phyloP scores from a whole-genome alignment of 2,329 filamentous ascomycete genomes.

The Volutella citrinella region DNA sequence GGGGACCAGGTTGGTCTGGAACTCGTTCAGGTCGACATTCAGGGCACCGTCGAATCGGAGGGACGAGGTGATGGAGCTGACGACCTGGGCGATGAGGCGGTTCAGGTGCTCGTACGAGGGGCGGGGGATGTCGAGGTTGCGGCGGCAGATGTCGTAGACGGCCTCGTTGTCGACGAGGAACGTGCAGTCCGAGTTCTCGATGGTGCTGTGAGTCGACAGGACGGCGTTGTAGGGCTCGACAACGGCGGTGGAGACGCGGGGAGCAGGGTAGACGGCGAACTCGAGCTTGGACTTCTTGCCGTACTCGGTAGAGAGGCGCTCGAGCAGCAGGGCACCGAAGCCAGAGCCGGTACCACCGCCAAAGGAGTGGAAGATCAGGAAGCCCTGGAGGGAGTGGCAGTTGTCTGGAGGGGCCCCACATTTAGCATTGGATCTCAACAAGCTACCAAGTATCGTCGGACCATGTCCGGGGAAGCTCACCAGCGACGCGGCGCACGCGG shows the following conservation, averaged over 20 bases:
- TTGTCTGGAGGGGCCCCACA: conserved; percentile 58
- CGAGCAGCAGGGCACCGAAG: conserved; percentile 68
- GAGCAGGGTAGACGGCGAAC: conserved; percentile 69
- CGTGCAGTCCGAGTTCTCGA: conserved; percentile 77
- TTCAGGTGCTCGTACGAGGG: conserved; percentile 71
- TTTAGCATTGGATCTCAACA: conserved; percentile 15
- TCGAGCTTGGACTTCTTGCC: conserved; percentile 77
- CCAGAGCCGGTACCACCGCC: conserved; percentile 71
- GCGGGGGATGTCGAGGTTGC: conserved; percentile 67
- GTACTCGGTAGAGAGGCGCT: conserved; percentile 70
- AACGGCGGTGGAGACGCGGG: conserved; percentile 66
- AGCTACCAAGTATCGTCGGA: background rate
- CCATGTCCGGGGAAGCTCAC: conserved; percentile 40
- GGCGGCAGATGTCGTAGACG: conserved; percentile 72
- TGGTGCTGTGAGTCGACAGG: conserved; percentile 71
- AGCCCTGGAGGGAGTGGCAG: conserved; percentile 70
- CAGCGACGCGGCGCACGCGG: conserved; percentile 65
- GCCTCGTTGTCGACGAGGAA: conserved; percentile 75
- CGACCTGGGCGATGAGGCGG: conserved; percentile 70
- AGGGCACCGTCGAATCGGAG: conserved; percentile 70
- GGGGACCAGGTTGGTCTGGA: conserved; percentile 73
- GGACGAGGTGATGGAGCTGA: conserved; percentile 71
- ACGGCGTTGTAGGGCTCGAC: conserved; percentile 75
- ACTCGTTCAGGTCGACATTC: conserved; percentile 74
- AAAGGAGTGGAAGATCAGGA: conserved; percentile 74